Evolutionary conservation across 345 rosid species (phyloP).

Genomic region (Populus deltoides): DNA sequence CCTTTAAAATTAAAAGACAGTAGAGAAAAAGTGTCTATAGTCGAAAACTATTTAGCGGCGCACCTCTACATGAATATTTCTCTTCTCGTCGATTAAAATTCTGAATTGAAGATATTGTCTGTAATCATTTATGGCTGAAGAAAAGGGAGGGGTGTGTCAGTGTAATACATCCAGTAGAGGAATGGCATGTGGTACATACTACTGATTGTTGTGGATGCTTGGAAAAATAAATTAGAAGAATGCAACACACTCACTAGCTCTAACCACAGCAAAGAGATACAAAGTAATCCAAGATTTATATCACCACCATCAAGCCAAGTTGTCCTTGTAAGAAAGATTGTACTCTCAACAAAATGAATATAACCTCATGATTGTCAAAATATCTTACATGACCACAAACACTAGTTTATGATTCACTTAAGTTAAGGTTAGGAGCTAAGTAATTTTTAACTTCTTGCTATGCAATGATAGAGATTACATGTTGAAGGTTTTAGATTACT

Average conservation of each 20-base stretch:
- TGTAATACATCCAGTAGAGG: too few relatives aligned
- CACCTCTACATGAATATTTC: conserved; percentile 94
- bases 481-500: too few relatives aligned
- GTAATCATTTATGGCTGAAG: conserved; percentile 89
- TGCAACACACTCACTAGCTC: too few relatives aligned
- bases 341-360: background rate
- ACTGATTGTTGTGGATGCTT: background rate
- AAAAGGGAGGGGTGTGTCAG: background rate
- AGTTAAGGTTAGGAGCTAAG: too few relatives aligned
- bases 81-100: conserved; percentile 84
- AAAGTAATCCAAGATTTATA: background rate
- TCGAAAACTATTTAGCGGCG: background rate
- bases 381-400: background rate
- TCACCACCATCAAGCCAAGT: background rate
- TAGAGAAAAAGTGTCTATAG: background rate
- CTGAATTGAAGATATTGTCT: conserved; percentile 97
- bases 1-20: background rate
- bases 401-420: too few relatives aligned
- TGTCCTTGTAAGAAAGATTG: background rate
- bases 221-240: too few relatives aligned
- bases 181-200: background rate
- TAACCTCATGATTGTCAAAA: background rate
- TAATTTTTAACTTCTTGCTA: background rate
- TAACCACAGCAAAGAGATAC: too few relatives aligned
- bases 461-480: background rate